phyloP scores from a whole-genome alignment of 2,329 filamentous ascomycete genomes.

The Claviceps fusiformis region DNA sequence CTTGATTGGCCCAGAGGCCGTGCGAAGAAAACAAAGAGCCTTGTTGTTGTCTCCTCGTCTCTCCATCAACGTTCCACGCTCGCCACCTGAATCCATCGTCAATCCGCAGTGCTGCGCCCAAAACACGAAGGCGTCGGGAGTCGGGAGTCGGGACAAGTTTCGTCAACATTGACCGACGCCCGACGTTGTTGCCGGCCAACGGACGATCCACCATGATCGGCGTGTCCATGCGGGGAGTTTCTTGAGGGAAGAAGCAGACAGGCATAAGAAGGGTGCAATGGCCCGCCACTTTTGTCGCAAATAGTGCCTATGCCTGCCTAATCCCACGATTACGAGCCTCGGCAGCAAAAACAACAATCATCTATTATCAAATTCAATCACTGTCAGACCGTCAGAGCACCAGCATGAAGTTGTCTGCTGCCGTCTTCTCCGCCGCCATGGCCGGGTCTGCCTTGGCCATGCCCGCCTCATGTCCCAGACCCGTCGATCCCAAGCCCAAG shows the following conservation, averaged over 20 bases:
- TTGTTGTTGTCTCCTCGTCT: background rate
- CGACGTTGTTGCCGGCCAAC: background rate
- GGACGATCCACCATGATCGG: background rate
- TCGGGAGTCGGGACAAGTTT: background rate
- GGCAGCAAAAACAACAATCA: background rate
- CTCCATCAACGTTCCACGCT: background rate
- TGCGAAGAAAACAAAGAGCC: background rate
- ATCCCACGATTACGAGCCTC: background rate
- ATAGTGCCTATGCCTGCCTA: background rate
- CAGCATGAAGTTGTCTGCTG: slow-evolving; percentile 19
- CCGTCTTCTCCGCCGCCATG: slow-evolving; percentile 13
- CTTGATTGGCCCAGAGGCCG: background rate
- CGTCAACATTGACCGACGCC: background rate
- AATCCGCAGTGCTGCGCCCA: background rate
- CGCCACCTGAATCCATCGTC: background rate
- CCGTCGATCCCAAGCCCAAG: slow-evolving; percentile 9
- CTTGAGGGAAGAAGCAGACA: background rate
- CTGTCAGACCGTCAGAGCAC: background rate
- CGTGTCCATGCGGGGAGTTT: background rate
- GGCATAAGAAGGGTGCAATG: background rate
- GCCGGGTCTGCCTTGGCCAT: slow-evolving; percentile 16
- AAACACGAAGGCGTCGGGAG: background rate
- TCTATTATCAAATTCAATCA: background rate
- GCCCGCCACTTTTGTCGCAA: background rate
- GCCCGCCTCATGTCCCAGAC: slow-evolving; percentile 5